phyloP scores from a whole-genome alignment of 2,329 filamentous ascomycete species.

The Fusarium pilosicola region DNA sequence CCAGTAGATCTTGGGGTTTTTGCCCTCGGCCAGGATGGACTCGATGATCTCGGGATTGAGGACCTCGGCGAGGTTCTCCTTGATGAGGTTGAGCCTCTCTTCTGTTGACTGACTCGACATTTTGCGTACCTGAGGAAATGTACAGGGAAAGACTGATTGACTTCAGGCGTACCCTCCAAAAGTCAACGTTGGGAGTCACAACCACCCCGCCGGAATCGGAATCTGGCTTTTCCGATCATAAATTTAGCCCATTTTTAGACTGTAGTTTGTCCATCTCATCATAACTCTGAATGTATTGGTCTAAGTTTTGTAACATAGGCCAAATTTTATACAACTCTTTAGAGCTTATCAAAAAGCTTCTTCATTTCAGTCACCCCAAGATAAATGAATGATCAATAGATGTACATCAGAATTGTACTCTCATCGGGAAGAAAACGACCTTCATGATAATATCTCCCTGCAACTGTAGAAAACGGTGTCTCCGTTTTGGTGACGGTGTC shows the following conservation, averaged over 20 bases:
- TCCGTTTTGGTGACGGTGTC: background rate
- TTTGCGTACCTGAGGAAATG: background rate
- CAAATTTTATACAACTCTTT: too few species aligned
- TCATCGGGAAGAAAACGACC: background rate
- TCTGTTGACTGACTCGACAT: slow-evolving; percentile 27
- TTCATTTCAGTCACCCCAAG: too few species aligned
- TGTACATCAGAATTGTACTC: too few species aligned
- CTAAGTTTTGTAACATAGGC: background rate
- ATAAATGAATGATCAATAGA: too few species aligned
- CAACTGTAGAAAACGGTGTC: background rate
- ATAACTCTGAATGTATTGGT: background rate
- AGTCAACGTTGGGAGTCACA: background rate
- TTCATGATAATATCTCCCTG: too few species aligned
- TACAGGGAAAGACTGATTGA: background rate
- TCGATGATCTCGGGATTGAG: slow-evolving; percentile 88
- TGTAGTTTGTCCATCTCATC: background rate
- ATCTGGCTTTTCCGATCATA: slow-evolving; percentile 1
- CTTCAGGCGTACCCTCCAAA: slow-evolving; percentile 14
- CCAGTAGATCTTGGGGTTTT: slow-evolving; percentile 85
- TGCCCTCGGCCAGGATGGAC: slow-evolving; percentile 74
- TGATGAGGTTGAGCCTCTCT: slow-evolving; percentile 80
- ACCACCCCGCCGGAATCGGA: slow-evolving; percentile 9
- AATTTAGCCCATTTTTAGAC: background rate
- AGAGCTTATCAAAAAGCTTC: background rate
- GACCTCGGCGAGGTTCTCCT: slow-evolving; percentile 81